Conservation (phyloP, 352 stramenopile species). For the Globisporangium echinulatum region DNA sequence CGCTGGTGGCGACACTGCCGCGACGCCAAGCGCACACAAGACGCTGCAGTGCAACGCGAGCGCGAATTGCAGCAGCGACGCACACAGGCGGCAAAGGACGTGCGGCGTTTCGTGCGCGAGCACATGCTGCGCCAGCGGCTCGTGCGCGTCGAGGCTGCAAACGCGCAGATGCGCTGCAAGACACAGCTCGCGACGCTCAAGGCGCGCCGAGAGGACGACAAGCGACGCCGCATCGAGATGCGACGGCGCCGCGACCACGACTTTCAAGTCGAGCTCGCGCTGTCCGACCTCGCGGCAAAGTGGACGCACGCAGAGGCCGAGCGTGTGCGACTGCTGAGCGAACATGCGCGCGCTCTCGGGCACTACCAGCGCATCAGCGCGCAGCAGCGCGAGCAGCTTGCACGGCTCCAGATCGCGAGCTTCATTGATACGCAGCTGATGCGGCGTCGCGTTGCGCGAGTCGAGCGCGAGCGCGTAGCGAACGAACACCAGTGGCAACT, state of each 20-base stretch:
- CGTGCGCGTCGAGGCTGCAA: slow-evolving; percentile 19
- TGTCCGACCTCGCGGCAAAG: slow-evolving; percentile 33
- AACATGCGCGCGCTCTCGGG: slow-evolving; percentile 24
- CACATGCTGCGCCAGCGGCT: slow-evolving; percentile 29
- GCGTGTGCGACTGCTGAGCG: slow-evolving; percentile 14
- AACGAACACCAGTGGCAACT: slow-evolving; percentile 13
- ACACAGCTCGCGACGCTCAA: slow-evolving; percentile 40
- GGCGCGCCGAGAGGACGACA: slow-evolving; percentile 35
- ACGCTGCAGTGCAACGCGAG: slow-evolving; percentile 1
- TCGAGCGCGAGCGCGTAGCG: slow-evolving; percentile 14
- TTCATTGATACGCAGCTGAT: slow-evolving; percentile 29
- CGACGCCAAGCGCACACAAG: too few species aligned
- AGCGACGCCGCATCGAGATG: slow-evolving; percentile 25
- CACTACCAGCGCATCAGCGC: slow-evolving; percentile 22
- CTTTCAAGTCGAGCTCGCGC: slow-evolving; percentile 21
- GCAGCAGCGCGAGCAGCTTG: slow-evolving; percentile 18
- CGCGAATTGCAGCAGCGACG: slow-evolving; percentile 14
- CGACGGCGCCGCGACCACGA: slow-evolving; percentile 27
- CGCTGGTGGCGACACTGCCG: slow-evolving; percentile 34
- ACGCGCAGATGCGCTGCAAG: slow-evolving; percentile 36
- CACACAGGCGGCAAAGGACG: slow-evolving; percentile 17
- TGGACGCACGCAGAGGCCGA: slow-evolving; percentile 33
- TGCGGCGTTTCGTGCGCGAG: slow-evolving; percentile 45
- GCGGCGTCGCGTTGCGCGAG: slow-evolving; percentile 18
- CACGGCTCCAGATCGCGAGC: slow-evolving; percentile 29